Conservation (phyloP, 352 stramenopile genomes). For the Globisporangium camurandrum region DNA sequence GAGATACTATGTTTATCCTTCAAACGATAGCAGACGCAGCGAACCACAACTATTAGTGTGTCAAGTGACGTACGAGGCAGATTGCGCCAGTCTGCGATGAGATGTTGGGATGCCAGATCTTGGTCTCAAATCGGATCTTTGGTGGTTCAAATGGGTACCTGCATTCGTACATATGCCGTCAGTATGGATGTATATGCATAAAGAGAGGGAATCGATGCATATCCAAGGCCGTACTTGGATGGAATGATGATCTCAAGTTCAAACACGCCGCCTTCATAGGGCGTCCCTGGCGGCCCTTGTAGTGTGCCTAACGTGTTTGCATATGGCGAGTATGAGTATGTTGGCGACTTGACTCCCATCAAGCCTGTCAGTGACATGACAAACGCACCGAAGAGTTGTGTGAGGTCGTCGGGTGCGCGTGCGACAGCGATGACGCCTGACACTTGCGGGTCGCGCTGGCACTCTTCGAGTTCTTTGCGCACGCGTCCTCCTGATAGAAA, state of each 20-base stretch:
- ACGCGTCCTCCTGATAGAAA: slow-evolving; percentile 44
- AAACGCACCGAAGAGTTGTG: slow-evolving; percentile 23
- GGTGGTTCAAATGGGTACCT: slow-evolving; percentile 94
- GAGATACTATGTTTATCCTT: neutral
- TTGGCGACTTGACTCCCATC: neutral
- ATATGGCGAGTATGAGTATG: neutral
- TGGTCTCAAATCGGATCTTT: slow-evolving; percentile 91
- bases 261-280: slow-evolving; percentile 86
- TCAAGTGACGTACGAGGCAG: slow-evolving; percentile 68
- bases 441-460: slow-evolving; percentile 71
- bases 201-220: neutral
- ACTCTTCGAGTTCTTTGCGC: slow-evolving; percentile 86
- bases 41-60: neutral
- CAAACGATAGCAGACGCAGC: slow-evolving; percentile 2
- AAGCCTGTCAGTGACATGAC: neutral
- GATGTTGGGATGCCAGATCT: slow-evolving; percentile 98
- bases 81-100: slow-evolving; percentile 96
- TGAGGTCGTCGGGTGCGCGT: slow-evolving; percentile 21
- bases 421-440: slow-evolving; percentile 68
- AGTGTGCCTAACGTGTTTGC: slow-evolving; percentile 1
- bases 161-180: neutral
- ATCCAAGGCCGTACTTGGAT: slow-evolving; percentile 52
- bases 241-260: slow-evolving; percentile 94
- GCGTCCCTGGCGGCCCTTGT: slow-evolving; percentile 66
- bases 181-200: neutral